These are phyloP conservation scores for Cryomyces minteri DNA, from an alignment of 495 filamentous ascomycete species.

Conservation along the genomic window DNA sequence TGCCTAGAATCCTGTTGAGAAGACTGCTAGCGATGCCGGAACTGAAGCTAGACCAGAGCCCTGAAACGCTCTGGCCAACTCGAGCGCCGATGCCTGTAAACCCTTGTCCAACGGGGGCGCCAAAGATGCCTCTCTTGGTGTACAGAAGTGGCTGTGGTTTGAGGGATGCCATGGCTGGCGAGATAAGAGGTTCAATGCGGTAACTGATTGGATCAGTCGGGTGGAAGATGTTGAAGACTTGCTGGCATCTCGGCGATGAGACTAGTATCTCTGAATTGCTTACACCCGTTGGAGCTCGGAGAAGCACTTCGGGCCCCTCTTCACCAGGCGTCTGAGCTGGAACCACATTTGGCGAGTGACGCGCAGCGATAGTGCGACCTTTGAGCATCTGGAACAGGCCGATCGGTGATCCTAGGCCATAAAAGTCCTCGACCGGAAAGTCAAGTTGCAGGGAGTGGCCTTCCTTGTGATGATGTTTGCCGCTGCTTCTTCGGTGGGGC, in stretches of 20 bases:
- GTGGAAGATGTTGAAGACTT: conserved; percentile 94
- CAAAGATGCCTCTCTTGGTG: conserved; percentile 74
- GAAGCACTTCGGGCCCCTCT: conserved; percentile 31
- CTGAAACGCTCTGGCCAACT: conserved; percentile 74
- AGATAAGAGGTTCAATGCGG: conserved; percentile 83
- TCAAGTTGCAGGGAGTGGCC: conserved; percentile 33
- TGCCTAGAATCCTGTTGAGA: conserved; percentile 71
- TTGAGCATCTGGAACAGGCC: conserved; percentile 96
- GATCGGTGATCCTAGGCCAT: conserved; percentile 79
- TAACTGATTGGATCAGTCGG: conserved; percentile 90
- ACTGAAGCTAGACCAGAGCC: conserved; percentile 79
- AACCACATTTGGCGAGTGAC: conserved; percentile 24
- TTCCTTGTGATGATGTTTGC: conserved; percentile 6
- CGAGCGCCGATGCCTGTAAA: conserved; percentile 73
- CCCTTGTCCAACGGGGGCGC: conserved; percentile 41
- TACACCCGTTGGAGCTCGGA: conserved; percentile 18
- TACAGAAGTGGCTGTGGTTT: conserved; percentile 84
- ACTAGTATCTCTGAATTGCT: conserved; percentile 38
- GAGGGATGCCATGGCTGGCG: conserved; percentile 67
- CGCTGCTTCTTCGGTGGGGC: conserved; percentile 1
- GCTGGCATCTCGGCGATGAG: conserved; percentile 61
- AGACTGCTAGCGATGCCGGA: conserved; percentile 78
- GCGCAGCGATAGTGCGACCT: conserved; percentile 49
- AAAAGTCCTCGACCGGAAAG: conserved; percentile 72
- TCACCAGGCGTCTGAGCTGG: conserved; percentile 32